These are phyloP conservation scores for Leishmania turanica DNA, from an alignment of 208 protist genomes.

Conservation along the genomic window DNA sequence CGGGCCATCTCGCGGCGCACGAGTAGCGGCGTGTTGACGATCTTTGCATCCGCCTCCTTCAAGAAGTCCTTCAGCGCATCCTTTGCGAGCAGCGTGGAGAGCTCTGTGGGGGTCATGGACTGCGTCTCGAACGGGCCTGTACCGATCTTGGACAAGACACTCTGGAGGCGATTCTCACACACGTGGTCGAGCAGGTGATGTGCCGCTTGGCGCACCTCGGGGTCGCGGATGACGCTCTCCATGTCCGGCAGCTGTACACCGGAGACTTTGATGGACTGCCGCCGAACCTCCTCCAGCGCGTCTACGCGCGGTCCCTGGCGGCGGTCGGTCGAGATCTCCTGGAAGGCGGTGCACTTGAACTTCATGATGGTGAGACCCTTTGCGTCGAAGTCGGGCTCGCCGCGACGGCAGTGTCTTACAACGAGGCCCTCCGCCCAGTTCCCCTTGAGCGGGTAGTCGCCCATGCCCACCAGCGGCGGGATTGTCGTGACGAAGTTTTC, in stretches of 20 bases:
- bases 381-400: conserved; percentile 59
- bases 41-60: conserved; percentile 65
- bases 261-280: conserved; percentile 43
- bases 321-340: conserved; percentile 83
- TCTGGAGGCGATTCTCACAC: conserved; percentile 82
- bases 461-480: conserved; percentile 83
- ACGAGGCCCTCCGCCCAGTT: conserved; percentile 90
- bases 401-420: conserved; percentile 71
- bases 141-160: conserved; percentile 84
- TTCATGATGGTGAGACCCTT: conserved; percentile 77
- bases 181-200: conserved; percentile 66
- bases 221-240: conserved; percentile 67
- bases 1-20: conserved; percentile 66
- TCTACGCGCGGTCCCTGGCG: conserved; percentile 71
- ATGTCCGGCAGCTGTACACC: conserved; percentile 79
- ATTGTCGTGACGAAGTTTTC: conserved; percentile 83
- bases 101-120: conserved; percentile 57
- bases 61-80: conserved; percentile 88
- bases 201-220: conserved; percentile 39
- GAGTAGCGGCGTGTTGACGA: conserved; percentile 64
- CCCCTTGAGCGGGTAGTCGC: conserved; percentile 75
- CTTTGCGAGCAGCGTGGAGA: conserved; percentile 73
- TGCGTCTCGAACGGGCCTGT: conserved; percentile 73
- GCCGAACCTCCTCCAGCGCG: conserved; percentile 64
- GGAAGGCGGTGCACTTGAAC: conserved; percentile 88